Percentiles rank a stretch among this genome's conserved stretches.
phyloP scores from a whole-genome alignment of 2,329 filamentous ascomycete species.

The Podosphaera xanthii region DNA sequence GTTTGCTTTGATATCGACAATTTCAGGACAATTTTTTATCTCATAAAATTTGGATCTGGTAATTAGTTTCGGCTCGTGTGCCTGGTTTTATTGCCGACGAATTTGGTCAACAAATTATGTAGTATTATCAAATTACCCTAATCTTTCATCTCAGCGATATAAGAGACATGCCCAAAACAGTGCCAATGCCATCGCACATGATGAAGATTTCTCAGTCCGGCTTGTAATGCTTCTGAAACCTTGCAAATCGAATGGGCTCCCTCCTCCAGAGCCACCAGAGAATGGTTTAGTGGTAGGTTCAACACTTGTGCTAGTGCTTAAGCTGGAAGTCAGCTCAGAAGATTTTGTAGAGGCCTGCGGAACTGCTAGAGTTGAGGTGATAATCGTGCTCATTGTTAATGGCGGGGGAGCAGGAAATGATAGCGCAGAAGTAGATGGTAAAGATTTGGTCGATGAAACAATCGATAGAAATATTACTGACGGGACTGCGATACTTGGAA shows the following conservation, averaged over 20 bases:
- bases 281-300: slow-evolving; percentile 1
- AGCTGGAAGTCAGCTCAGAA: not conserved
- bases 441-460: not conserved
- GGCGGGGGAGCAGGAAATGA: not conserved
- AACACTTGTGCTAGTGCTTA: not conserved
- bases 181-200: not conserved
- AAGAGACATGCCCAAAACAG: slow-evolving; percentile 48
- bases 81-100: not conserved
- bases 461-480: not conserved
- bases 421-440: not conserved
- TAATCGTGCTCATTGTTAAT: slow-evolving; percentile 5
- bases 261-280: slow-evolving; percentile 7
- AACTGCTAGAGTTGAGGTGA: slow-evolving; percentile 6
- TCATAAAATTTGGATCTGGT: no score
- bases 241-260: slow-evolving; percentile 12
- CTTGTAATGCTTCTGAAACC: slow-evolving; percentile 2
- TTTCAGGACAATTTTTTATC: no score
- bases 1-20: no score
- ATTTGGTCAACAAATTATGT: not conserved
- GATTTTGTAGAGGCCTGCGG: slow-evolving; percentile 6
- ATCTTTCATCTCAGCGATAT: slow-evolving; percentile 53
- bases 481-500: not conserved
- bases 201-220: not conserved
- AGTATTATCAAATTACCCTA: not conserved
- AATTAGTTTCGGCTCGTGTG: no score